Percentiles rank a stretch among this genome's conserved stretches.
Evolutionary conservation across 192 early-diverging fungal species (phyloP).

Genomic region (Coemansia sp.): DNA sequence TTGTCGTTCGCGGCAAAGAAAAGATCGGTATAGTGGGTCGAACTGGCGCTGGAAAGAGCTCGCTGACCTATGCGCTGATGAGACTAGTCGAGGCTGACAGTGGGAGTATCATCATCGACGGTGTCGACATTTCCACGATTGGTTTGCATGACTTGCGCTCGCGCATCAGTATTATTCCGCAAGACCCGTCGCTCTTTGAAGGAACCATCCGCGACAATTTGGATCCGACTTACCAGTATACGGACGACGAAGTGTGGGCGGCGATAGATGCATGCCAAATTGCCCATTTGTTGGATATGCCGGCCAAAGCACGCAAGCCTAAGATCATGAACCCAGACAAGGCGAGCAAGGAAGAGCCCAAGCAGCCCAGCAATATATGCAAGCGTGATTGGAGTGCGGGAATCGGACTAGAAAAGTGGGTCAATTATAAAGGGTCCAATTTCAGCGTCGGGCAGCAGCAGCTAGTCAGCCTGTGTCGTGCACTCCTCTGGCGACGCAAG

Average conservation of each 20-base stretch:
- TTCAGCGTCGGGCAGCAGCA: constrained; percentile 77
- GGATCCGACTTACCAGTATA: constrained; percentile 60
- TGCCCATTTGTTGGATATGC: constrained; percentile 39
- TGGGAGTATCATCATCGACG: constrained; percentile 66
- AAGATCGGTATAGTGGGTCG: constrained; percentile 87
- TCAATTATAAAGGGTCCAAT: constrained; percentile 60
- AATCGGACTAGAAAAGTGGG: constrained; percentile 22
- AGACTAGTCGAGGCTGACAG: constrained; percentile 64
- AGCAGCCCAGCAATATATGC: not conserved
- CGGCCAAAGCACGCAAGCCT: not conserved
- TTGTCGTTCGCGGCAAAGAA: constrained; percentile 61
- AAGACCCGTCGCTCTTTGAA: constrained; percentile 70
- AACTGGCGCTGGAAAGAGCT: constrained; percentile 76
- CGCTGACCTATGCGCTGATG: constrained; percentile 65
- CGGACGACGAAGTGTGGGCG: constrained; percentile 69
- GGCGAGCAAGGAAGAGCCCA: not conserved
- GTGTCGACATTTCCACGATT: constrained; percentile 57
- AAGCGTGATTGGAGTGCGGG: constrained; percentile 6
- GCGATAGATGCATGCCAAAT: constrained; percentile 55
- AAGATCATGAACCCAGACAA: not conserved
- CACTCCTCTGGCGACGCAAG: constrained; percentile 65
- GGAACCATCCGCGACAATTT: constrained; percentile 73
- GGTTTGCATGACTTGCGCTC: constrained; percentile 64
- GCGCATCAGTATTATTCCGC: constrained; percentile 67
- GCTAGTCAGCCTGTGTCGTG: constrained; percentile 60